Evolutionary conservation across 75 land plant species (phyloP).

Genomic region (Azolla pinnata): DNA sequence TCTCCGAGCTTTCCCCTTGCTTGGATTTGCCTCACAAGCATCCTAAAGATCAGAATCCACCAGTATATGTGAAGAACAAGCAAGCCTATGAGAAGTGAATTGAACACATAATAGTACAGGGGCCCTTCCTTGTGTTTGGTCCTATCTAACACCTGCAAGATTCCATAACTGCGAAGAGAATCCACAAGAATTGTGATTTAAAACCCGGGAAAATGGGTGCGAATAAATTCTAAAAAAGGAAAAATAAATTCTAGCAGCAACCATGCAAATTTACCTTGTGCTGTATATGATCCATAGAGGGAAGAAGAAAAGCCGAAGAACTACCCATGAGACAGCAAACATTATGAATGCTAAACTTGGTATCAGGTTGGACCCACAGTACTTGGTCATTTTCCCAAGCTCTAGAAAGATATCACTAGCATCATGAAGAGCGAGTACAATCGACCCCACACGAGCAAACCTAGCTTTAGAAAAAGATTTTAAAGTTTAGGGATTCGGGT

Average conservation of each 20-base stretch:
- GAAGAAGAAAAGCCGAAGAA: slow-evolving; percentile 65
- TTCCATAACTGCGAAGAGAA: slow-evolving; percentile 48
- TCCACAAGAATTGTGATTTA: no score
- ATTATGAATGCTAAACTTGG: slow-evolving; percentile 55
- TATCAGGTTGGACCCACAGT: slow-evolving; percentile 44
- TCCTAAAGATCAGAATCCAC: slow-evolving; percentile 86
- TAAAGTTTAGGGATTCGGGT: no score
- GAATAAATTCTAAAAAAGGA: no score
- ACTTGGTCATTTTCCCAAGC: slow-evolving; percentile 88
- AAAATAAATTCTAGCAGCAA: no score
- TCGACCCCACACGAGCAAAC: slow-evolving; percentile 81
- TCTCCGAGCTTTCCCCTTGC: slow-evolving; percentile 68
- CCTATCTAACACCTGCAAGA: slow-evolving; percentile 42
- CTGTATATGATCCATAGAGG: slow-evolving; percentile 82
- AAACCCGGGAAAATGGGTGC: no score
- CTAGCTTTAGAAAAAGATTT: slow-evolving; percentile 32
- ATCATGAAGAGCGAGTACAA: slow-evolving; percentile 90
- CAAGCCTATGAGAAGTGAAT: slow-evolving; percentile 61
- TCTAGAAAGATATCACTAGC: slow-evolving; percentile 94
- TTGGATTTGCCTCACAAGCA: slow-evolving; percentile 71
- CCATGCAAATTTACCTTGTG: slow-evolving; percentile 49
- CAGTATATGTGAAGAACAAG: slow-evolving; percentile 88
- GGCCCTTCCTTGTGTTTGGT: slow-evolving; percentile 61
- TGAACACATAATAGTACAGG: slow-evolving; percentile 64
- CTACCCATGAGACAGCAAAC: slow-evolving; percentile 69